Evolutionary conservation across 176 grass and related monocot genomes (phyloP).

Genomic region (Zea luxurians): DNA sequence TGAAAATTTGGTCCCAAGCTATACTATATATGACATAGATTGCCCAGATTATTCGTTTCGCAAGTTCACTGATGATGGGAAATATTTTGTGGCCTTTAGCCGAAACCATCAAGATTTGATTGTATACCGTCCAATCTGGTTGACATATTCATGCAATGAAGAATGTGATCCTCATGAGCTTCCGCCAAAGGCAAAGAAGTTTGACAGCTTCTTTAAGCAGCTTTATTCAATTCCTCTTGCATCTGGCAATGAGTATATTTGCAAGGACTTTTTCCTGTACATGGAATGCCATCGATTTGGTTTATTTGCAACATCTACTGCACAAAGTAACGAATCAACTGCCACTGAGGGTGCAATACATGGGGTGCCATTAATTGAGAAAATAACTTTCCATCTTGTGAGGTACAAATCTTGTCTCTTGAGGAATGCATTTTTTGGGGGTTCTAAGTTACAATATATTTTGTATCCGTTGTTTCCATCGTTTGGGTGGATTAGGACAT

Average conservation of each 20-base stretch:
- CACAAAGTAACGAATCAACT: constrained; percentile 57
- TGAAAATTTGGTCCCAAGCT: constrained; percentile 82
- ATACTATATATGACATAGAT: constrained; percentile 83
- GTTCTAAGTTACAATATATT: constrained; percentile 3
- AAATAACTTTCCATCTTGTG: constrained; percentile 96
- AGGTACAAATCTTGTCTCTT: constrained; percentile 51
- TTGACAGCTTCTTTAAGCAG: constrained; percentile 78
- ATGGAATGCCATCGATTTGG: constrained; percentile 63
- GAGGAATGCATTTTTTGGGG: constrained; percentile 7
- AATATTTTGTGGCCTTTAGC: constrained; percentile 86
- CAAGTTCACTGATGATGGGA: constrained; percentile 91
- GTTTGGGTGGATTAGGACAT: constrained; percentile 33
- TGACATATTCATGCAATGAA: constrained; percentile 71
- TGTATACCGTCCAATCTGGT: constrained; percentile 81
- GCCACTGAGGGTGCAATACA: constrained; percentile 67
- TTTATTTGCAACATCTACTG: constrained; percentile 89
- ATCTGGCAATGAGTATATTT: constrained; percentile 79
- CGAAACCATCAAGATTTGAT: constrained; percentile 85
- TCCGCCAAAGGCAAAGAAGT: constrained; percentile 56
- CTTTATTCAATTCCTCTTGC: constrained; percentile 77
- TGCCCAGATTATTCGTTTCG: constrained; percentile 80
- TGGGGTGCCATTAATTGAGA: constrained; percentile 86
- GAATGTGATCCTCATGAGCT: constrained; percentile 58
- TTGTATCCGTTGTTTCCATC: constrained; percentile 38
- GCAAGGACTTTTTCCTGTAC: constrained; percentile 93